Conservation (phyloP, 2,329 filamentous ascomycete genomes). For the Apiospora aurea region DNA sequence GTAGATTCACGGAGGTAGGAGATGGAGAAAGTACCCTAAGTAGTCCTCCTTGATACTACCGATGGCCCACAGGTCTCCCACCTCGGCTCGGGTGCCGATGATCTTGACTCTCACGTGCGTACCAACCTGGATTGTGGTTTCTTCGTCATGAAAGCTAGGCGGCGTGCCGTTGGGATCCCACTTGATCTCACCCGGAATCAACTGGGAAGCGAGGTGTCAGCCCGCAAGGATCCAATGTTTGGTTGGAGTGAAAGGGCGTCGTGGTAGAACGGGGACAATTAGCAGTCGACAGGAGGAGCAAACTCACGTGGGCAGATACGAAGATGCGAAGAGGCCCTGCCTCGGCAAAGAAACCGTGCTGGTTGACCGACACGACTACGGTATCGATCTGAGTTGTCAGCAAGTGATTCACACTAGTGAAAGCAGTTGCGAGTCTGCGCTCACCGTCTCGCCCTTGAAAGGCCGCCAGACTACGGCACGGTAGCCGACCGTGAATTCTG, state of each 20-base stretch:
- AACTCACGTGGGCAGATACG: constrained; percentile 77
- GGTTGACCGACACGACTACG: constrained; percentile 89
- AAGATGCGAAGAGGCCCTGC: constrained; percentile 81
- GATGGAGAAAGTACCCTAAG: constrained; percentile 60
- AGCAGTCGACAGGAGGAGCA: constrained; percentile 23
- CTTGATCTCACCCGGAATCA: constrained; percentile 91
- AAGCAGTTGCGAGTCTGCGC: constrained; percentile 42
- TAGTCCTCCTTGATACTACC: constrained; percentile 93
- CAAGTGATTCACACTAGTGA: constrained; percentile 33
- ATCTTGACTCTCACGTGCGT: constrained; percentile 95
- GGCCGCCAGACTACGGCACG: constrained; percentile 97
- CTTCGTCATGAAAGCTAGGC: constrained; percentile 96
- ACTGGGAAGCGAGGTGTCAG: constrained; percentile 53
- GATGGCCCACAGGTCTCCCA: constrained; percentile 95
- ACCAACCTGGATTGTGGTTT: constrained; percentile 92
- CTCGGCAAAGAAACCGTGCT: constrained; percentile 88
- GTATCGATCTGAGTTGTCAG: constrained; percentile 78
- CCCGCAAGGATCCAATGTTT: neutral
- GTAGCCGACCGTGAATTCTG: constrained; percentile 94
- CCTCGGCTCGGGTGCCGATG: constrained; percentile 90
- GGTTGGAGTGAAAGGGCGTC: neutral
- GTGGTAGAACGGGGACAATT: neutral
- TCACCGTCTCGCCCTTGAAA: constrained; percentile 96
- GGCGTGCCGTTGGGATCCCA: constrained; percentile 96
- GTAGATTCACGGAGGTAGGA: constrained; percentile 1